These are phyloP conservation scores for Dimargaris xerosporica DNA, from an alignment of 192 early-diverging fungal genomes.

Conservation along the genomic window DNA sequence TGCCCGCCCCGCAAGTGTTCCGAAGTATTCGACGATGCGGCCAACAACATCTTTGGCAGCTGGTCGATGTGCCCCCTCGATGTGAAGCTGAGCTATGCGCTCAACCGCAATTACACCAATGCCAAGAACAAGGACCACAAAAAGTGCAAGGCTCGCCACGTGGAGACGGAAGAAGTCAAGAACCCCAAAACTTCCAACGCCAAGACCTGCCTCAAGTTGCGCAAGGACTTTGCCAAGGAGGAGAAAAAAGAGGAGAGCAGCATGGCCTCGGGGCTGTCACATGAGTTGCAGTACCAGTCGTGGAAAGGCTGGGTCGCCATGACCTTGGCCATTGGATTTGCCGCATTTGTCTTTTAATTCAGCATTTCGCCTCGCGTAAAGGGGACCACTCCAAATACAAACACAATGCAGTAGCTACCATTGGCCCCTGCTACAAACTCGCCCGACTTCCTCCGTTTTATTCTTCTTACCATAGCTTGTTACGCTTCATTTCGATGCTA, in stretches of 20 bases:
- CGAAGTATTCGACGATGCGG: constrained; percentile 22
- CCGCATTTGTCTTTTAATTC: constrained; percentile 4
- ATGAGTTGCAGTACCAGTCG: background rate
- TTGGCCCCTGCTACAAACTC: too few relatives aligned
- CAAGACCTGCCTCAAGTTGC: constrained; percentile 15
- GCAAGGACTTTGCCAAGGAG: constrained; percentile 5
- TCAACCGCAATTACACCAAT: constrained; percentile 28
- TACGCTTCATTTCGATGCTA: too few relatives aligned
- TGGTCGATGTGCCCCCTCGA: constrained; percentile 21
- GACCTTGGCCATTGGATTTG: constrained; percentile 1
- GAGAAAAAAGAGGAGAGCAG: constrained; percentile 6
- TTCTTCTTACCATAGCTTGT: too few relatives aligned
- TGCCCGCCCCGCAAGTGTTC: constrained; percentile 20
- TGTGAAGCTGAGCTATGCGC: constrained; percentile 22
- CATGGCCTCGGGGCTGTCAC: background rate
- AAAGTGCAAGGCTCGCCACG: constrained; percentile 21
- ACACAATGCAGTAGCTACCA: too few relatives aligned
- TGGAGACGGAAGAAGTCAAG: constrained; percentile 15
- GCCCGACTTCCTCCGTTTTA: too few relatives aligned
- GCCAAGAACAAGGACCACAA: constrained; percentile 15
- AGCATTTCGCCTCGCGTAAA: background rate
- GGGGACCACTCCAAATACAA: too few relatives aligned
- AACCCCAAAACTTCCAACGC: constrained; percentile 20
- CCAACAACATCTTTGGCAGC: constrained; percentile 25
- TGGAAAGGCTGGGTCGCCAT: constrained; percentile 10